Evolutionary conservation across 768 basidiomycete genomes (phyloP), one percentile per base, ranked within the genome.

Genomic region (Antrodiella citrinella): DNA sequence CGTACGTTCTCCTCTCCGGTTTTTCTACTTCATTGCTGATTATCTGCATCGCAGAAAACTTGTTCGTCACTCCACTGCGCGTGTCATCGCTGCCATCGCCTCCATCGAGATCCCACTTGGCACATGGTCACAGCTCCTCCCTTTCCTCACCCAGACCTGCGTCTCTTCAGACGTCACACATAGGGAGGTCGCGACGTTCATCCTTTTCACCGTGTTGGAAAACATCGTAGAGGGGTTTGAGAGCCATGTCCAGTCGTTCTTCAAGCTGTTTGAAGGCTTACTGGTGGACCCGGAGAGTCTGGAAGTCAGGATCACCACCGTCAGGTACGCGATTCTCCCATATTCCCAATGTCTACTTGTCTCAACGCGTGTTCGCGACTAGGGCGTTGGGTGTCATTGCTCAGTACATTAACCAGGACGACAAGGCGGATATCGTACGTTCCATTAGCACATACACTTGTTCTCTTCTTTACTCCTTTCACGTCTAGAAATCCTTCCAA

Each of bases 31-130:
- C 35, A 38, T 26, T 52, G 25, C 50, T 50, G 44, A 56, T 44
- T 18, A 35, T 7, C 35, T 45, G 20, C 51, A 58, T 48, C 55
- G 2, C 63, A 97, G 93, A 57, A 80, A 86, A 51, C 82, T 93
- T 54, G 93, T 96, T 47, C 89, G 93, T 50, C 91, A 97, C 66
- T 88, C 94, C 9, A 81, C 86, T 44, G 89, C 95, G 20, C 90
- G 96, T 44, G 87, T 95, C 51, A 80, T 98, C 54, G 90, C 95
- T 40, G 86, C 91, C 51, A 87, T 98, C 67, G 95, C 94, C 18
- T 78, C 81, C 49, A 79, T 92, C 62, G 96, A 99, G 65, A 76
- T 97, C 52, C 78, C 84, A 13, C 64, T 76, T 48, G 80, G 81
- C 57, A 75, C 78, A 55, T 98, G 96, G 96, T 77, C 85, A 2